Evolutionary conservation across 2,329 filamentous ascomycete species (phyloP), one percentile per base, ranked within the genome.

Genomic region (Chrysoporthe deuterocubensis): DNA sequence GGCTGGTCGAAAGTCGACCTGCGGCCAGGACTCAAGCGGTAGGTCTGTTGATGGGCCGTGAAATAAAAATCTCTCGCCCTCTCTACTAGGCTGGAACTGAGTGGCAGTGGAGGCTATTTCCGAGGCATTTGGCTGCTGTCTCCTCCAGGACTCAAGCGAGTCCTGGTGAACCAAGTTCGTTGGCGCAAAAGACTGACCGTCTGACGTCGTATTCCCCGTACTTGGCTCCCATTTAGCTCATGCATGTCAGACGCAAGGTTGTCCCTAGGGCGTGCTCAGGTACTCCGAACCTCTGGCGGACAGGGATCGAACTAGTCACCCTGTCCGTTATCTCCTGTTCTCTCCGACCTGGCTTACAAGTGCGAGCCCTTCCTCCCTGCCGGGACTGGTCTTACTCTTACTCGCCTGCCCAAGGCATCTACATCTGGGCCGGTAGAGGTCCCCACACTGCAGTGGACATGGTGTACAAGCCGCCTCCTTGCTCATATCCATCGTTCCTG

Each of bases 191-290:
- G 26, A 21, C 11, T 21, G 37, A 5, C 57, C 40, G n/a, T 42
- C 18, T 62, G 34, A 16, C 37, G 43, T 64, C 54, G 57, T 59
- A 46, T 62, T 48, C 59, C 21, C 46, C 26, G n/a, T 48, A 52
- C n/a, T 42, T 64, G 40, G 34, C 7, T 26, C 44, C 40, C 14
- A 54, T 57, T 59, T 56, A 50, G 56, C 14, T 58, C 50, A 62
- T 67, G 68, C 68, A 37, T 52, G 62, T 69, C 66, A 67, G 63
- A 65, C 52, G 50, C 65, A 62, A 67, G 61, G 68, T 65, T 67
- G 68, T 50, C 50, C 44, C 64, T 57, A 50, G 57, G 42, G 14
- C 56, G 37, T 37, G 21, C 26, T 26, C 57, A 65, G 26, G 54
- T 69, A 42, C 42, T 67, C 43, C 50, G 50, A 59, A 58, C 44